Evolutionary conservation across 805 yeast species (phyloP).

Genomic region (Babjeviella inositovora): DNA sequence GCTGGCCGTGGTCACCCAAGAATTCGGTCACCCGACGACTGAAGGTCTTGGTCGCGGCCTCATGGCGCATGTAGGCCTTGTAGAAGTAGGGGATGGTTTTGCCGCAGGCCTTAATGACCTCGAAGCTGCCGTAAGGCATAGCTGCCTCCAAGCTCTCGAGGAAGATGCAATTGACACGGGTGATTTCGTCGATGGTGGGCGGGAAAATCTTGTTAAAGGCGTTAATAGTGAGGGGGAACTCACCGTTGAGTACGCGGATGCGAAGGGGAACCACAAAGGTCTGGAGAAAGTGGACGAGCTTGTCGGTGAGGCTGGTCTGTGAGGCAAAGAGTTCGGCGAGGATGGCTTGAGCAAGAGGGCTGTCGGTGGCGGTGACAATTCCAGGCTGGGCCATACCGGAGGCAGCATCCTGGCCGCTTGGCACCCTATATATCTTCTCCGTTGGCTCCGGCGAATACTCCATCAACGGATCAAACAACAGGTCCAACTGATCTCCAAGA

Average conservation of each 20-base stretch:
- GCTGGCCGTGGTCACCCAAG: conserved; percentile 14
- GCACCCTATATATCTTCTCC: conserved; percentile 53
- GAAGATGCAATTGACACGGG: conserved; percentile 76
- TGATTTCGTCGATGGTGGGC: conserved; percentile 89
- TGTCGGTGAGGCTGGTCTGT: conserved; percentile 62
- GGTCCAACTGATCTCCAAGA: conserved; percentile 78
- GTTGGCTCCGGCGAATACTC: conserved; percentile 90
- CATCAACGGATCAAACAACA: conserved; percentile 73
- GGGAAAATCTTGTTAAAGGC: conserved; percentile 73
- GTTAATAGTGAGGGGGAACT: conserved; percentile 37
- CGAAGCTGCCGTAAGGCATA: conserved; percentile 51
- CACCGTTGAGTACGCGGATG: conserved; percentile 43
- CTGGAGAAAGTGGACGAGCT: conserved; percentile 60
- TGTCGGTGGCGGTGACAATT: conserved; percentile 9
- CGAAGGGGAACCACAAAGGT: conserved; percentile 69
- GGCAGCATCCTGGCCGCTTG: no score
- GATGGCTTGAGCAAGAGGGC: conserved; percentile 27
- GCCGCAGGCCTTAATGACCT: conserved; percentile 68
- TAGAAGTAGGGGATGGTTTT: conserved; percentile 79
- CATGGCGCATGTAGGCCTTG: conserved; percentile 86
- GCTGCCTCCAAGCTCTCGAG: conserved; percentile 63
- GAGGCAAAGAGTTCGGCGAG: conserved; percentile 51
- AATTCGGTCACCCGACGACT: conserved; percentile 24
- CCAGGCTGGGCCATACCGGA: conserved; percentile 9
- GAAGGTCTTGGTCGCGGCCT: conserved; percentile 73